These are phyloP conservation scores for Suillus plorans DNA, from an alignment of 768 basidiomycete species.

Conservation along the genomic window DNA sequence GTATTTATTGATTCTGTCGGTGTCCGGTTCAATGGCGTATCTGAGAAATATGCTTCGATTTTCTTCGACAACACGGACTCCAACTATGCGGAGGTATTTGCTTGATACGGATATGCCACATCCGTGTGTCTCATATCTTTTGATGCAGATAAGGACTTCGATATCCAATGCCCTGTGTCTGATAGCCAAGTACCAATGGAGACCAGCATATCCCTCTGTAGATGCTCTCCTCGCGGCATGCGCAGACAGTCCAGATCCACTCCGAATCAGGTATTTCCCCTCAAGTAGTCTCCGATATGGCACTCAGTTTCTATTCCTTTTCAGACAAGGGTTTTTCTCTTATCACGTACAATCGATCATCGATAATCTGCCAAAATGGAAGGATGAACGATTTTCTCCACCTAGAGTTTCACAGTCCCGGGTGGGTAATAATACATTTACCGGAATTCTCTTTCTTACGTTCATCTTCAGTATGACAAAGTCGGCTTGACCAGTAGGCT, in stretches of 20 bases:
- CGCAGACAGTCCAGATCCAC: slow-evolving; percentile 48
- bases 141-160: slow-evolving; percentile 59
- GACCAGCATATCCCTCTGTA: slow-evolving; percentile 60
- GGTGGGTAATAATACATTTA: slow-evolving; percentile 32
- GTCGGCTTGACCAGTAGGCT: slow-evolving; percentile 77
- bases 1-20: slow-evolving; percentile 67
- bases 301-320: slow-evolving; percentile 2
- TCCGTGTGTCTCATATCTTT: slow-evolving; percentile 3
- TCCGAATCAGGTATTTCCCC: slow-evolving; percentile 53
- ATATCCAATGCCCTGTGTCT: slow-evolving; percentile 65
- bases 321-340: slow-evolving; percentile 56
- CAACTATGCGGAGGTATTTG: slow-evolving; percentile 77
- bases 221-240: slow-evolving; percentile 59
- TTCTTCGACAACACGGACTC: slow-evolving; percentile 78
- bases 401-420: slow-evolving; percentile 84
- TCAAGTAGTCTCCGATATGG: background rate
- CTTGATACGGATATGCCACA: background rate
- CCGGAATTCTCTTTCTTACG: slow-evolving; percentile 14
- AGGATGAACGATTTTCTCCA: slow-evolving; percentile 75
- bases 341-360: slow-evolving; percentile 57
- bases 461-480: slow-evolving; percentile 69
- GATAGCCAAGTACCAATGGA: slow-evolving; percentile 63
- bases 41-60: slow-evolving; percentile 67
- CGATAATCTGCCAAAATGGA: slow-evolving; percentile 63
- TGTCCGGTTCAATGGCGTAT: slow-evolving; percentile 61